Percentiles rank a stretch among this genome's conserved stretches.
These are phyloP conservation scores for Trichosanthes truncata DNA, from an alignment of 306 rosid species.

Conservation along the genomic window DNA sequence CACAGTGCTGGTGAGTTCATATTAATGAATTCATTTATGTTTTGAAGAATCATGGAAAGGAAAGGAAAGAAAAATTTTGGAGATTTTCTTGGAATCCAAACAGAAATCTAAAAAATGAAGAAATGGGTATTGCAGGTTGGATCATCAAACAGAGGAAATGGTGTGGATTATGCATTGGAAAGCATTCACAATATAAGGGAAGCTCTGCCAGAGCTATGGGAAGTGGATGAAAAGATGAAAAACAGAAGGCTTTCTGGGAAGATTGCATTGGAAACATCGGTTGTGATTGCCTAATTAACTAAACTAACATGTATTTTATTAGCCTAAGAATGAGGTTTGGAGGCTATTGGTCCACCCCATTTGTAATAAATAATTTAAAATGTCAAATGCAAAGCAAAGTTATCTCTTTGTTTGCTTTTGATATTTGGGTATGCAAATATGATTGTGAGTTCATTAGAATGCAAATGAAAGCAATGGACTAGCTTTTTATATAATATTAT, in stretches of 20 bases:
- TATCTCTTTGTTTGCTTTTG: background rate
- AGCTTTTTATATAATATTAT: too few relatives aligned
- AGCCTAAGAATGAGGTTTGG: background rate
- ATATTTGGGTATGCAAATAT: background rate
- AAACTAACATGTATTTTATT: background rate
- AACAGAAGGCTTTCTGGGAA: slow-evolving; percentile 20
- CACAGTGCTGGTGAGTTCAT: slow-evolving; percentile 47
- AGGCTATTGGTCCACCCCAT: background rate
- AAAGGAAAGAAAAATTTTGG: background rate
- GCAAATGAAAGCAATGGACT: background rate
- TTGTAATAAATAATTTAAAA: background rate
- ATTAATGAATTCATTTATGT: too few relatives aligned
- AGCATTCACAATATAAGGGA: slow-evolving; percentile 81
- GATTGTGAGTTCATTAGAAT: background rate
- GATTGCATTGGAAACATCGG: slow-evolving; percentile 53
- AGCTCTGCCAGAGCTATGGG: slow-evolving; percentile 89
- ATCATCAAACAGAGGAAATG: slow-evolving; percentile 26
- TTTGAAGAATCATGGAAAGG: background rate
- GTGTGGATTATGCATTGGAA: slow-evolving; percentile 76
- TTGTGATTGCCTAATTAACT: slow-evolving; percentile 33
- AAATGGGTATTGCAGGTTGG: slow-evolving; percentile 45
- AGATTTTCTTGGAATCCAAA: background rate
- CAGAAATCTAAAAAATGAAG: background rate
- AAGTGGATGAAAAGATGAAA: slow-evolving; percentile 32
- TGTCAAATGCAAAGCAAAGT: background rate